A percentile compares a stretch with the other conserved stretches of the same genome.
phyloP scores from a whole-genome alignment of 2,329 filamentous ascomycete species.

The Canariomyces notabilis region DNA sequence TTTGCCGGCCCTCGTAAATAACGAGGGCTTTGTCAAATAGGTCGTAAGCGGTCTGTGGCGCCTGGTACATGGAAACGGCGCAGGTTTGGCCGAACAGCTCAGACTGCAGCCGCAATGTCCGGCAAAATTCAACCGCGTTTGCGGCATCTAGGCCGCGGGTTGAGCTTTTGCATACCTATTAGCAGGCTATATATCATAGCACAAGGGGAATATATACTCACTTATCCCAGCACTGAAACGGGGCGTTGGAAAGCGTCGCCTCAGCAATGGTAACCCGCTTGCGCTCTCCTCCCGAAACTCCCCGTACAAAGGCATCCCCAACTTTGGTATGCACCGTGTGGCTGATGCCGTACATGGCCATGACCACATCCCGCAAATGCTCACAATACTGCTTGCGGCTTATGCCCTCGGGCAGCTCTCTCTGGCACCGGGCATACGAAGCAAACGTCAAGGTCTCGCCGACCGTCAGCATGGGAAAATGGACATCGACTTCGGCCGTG shows the following conservation, averaged over 20 bases:
- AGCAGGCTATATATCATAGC: too few species aligned
- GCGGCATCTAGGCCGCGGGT: constrained; percentile 68
- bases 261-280: constrained; percentile 79
- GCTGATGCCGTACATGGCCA: constrained; percentile 59
- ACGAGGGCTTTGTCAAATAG: constrained; percentile 69
- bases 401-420: too few species aligned
- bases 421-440: constrained; percentile 30
- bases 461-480: constrained; percentile 70
- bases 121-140: constrained; percentile 67
- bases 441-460: constrained; percentile 69
- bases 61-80: constrained; percentile 60
- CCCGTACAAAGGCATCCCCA: constrained; percentile 67
- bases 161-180: too few species aligned
- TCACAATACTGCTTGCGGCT: constrained; percentile 31
- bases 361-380: constrained; percentile 49
- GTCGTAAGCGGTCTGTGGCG: constrained; percentile 20
- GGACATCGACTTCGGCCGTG: constrained; percentile 54
- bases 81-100: constrained; percentile 61
- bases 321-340: constrained; percentile 67
- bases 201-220: too few species aligned
- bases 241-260: constrained; percentile 59
- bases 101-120: constrained; percentile 57
- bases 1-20: constrained; percentile 71
- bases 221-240: constrained; percentile 71
- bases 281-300: constrained; percentile 63